Percentiles rank a stretch among this genome's conserved stretches.
These are phyloP conservation scores for Gymnopilus junonius DNA, from an alignment of 768 basidiomycete genomes.

Conservation along the genomic window DNA sequence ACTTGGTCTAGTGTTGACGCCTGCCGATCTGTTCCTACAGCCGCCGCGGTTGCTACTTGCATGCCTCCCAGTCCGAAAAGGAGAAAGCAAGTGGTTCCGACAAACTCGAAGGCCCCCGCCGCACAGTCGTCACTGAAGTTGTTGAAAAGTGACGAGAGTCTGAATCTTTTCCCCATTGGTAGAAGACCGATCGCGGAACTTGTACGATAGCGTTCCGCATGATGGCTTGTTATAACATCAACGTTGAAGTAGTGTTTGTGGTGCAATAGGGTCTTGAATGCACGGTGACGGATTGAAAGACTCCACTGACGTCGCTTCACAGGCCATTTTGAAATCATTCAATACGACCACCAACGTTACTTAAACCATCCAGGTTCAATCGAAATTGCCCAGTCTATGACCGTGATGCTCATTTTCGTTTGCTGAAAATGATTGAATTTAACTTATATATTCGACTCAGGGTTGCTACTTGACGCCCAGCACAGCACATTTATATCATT, in stretches of 20 bases:
- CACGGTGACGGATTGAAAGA: neutral
- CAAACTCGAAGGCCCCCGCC: slow-evolving; percentile 60
- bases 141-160: slow-evolving; percentile 7
- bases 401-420: neutral
- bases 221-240: neutral
- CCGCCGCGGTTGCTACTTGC: slow-evolving; percentile 54
- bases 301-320: neutral
- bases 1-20: slow-evolving; percentile 43
- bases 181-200: neutral
- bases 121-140: slow-evolving; percentile 42
- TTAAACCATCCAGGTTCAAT: neutral
- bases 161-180: neutral
- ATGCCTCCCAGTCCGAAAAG: slow-evolving; percentile 69
- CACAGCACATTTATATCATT: neutral
- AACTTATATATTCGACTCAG: neutral
- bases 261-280: neutral
- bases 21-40: slow-evolving; percentile 21
- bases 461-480: neutral
- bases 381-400: neutral
- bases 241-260: neutral
- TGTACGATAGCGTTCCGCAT: neutral
- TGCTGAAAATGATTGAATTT: neutral
- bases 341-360: neutral
- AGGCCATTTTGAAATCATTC: neutral
- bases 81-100: slow-evolving; percentile 66